A percentile compares a stretch with the other conserved stretches of the same genome.
Evolutionary conservation across 1,139 yeast species (phyloP).

Genomic region (Pichia sp.): DNA sequence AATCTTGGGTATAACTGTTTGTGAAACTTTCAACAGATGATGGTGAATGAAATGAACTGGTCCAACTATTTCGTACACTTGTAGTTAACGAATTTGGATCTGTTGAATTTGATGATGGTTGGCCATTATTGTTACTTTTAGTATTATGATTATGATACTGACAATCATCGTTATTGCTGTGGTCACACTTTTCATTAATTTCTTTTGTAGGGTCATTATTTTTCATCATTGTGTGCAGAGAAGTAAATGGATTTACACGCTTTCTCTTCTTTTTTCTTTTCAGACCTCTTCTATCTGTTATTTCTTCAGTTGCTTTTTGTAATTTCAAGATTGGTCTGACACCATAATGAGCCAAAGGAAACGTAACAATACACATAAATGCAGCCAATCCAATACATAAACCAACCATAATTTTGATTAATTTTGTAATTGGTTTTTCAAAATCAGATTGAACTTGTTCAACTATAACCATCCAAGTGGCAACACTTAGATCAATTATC

Average conservation of each 20-base stretch:
- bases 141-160: neutral
- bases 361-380: constrained; percentile 64
- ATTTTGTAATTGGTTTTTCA: constrained; percentile 53
- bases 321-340: constrained; percentile 77
- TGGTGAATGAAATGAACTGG: constrained; percentile 16
- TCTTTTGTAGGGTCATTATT: neutral
- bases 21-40: constrained; percentile 20
- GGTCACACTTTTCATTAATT: neutral
- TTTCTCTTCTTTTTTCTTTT: constrained; percentile 12
- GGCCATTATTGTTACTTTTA: neutral
- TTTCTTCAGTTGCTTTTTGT: constrained; percentile 75
- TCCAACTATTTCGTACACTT: constrained; percentile 13
- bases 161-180: neutral
- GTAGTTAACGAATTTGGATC: neutral
- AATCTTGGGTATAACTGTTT: constrained; percentile 7
- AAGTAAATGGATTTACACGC: constrained; percentile 5
- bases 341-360: constrained; percentile 79
- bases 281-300: constrained; percentile 32
- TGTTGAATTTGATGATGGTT: neutral
- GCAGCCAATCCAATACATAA: constrained; percentile 76
- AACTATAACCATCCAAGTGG: constrained; percentile 72
- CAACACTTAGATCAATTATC: constrained; percentile 42
- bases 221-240: constrained; percentile 1
- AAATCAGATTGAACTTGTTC: constrained; percentile 58
- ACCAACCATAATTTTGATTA: constrained; percentile 68